Conservation (phyloP, 1,284 basidiomycete species). For the Neolentinus lepideus region DNA sequence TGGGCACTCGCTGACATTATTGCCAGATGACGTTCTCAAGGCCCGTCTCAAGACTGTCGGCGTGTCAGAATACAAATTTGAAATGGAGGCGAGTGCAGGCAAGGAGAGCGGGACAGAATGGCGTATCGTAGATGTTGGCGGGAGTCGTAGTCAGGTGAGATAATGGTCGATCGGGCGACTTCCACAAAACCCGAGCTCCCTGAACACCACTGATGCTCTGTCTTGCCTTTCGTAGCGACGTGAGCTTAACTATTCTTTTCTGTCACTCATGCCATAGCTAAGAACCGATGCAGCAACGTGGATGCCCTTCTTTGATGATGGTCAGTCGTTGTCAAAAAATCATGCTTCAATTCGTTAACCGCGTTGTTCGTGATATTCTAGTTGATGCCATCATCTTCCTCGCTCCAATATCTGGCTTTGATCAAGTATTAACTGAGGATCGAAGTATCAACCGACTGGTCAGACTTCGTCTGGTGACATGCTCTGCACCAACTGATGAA, state of each 20-base stretch:
- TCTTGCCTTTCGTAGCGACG: constrained; percentile 1
- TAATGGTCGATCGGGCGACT: constrained; percentile 6
- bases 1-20: constrained; percentile 4
- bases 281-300: constrained; percentile 39
- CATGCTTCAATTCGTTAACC: constrained; percentile 3
- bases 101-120: constrained; percentile 69
- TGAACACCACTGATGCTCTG: neutral
- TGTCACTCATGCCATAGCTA: constrained; percentile 7
- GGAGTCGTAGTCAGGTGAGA: constrained; percentile 37
- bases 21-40: constrained; percentile 55
- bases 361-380: constrained; percentile 4
- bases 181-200: constrained; percentile 15
- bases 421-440: constrained; percentile 69
- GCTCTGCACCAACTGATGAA: neutral
- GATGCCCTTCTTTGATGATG: constrained; percentile 73
- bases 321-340: constrained; percentile 25
- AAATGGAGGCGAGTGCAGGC: constrained; percentile 63
- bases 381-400: constrained; percentile 66
- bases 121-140: constrained; percentile 76
- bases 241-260: neutral
- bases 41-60: constrained; percentile 57
- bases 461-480: constrained; percentile 14
- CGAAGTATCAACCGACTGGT: constrained; percentile 64
- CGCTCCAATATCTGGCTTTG: constrained; percentile 76
- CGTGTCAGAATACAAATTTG: constrained; percentile 70